phyloP scores from a whole-genome alignment of 2,329 filamentous ascomycete species.

The Fusarium ramigenum region DNA sequence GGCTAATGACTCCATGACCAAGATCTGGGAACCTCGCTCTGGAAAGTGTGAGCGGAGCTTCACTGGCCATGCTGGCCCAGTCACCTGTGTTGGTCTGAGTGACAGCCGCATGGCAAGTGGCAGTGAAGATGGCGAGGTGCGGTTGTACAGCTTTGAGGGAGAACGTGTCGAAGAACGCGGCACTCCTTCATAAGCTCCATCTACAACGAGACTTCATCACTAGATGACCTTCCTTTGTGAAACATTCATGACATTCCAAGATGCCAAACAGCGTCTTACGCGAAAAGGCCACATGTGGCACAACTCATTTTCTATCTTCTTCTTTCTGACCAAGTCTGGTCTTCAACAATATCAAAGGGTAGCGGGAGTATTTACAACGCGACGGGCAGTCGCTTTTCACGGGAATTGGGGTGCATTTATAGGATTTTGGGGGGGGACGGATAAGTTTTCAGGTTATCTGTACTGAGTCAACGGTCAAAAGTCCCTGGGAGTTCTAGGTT shows the following conservation, averaged over 20 bases:
- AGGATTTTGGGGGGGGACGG: not conserved
- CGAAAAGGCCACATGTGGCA: not conserved
- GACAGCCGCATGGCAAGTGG: conserved; percentile 91
- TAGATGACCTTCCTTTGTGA: not conserved
- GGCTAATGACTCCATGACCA: conserved; percentile 93
- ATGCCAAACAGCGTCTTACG: conserved; percentile 1
- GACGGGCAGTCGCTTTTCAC: not conserved
- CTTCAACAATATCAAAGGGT: conserved; percentile 8
- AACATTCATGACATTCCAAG: conserved; percentile 10
- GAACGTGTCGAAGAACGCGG: conserved; percentile 60
- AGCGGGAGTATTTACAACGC: conserved; percentile 23
- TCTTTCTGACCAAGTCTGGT: not conserved
- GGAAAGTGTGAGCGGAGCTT: conserved; percentile 94
- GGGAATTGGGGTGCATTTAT: conserved; percentile 8
- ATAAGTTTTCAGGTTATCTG: conserved; percentile 2
- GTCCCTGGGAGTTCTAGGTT: conserved; percentile 20
- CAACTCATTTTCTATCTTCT: not conserved
- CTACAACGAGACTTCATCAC: not conserved
- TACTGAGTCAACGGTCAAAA: conserved; percentile 11
- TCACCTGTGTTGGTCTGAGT: conserved; percentile 91
- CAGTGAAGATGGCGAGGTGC: conserved; percentile 91
- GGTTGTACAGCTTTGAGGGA: conserved; percentile 80
- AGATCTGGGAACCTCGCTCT: conserved; percentile 89
- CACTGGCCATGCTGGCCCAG: conserved; percentile 87
- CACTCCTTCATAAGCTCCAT: conserved; percentile 57